Conservation (phyloP, 2,329 filamentous ascomycete species). For the Xylariaceae sp. region DNA sequence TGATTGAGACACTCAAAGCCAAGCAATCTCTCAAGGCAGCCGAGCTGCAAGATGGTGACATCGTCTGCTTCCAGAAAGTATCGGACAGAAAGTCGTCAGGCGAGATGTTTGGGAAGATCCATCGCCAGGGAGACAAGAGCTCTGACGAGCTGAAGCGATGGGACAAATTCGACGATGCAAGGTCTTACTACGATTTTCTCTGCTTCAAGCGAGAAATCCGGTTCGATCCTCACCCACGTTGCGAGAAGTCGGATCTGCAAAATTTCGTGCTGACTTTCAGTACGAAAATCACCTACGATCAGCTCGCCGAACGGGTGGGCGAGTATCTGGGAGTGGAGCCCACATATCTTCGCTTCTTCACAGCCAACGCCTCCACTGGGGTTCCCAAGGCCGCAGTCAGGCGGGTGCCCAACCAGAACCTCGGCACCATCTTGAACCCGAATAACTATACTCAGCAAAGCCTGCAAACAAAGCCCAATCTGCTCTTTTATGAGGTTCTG, state of each 20-base stretch:
- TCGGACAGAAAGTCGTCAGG: conserved; percentile 38
- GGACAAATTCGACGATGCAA: conserved; percentile 61
- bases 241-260: conserved; percentile 50
- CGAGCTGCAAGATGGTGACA: conserved; percentile 94
- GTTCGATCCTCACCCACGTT: conserved; percentile 63
- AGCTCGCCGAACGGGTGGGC: conserved; percentile 75
- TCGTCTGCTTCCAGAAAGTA: conserved; percentile 82
- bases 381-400: conserved; percentile 75
- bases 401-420: conserved; percentile 59
- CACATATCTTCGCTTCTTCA: conserved; percentile 87
- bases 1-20: conserved; percentile 91
- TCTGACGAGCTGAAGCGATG: conserved; percentile 32
- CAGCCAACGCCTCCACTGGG: conserved; percentile 67
- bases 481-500: conserved; percentile 84
- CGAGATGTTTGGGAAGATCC: conserved; percentile 30
- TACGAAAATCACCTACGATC: conserved; percentile 84
- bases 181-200: conserved; percentile 88
- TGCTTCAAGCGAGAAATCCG: conserved; percentile 73
- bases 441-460: conserved; percentile 65
- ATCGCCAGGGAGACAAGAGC: conserved; percentile 31
- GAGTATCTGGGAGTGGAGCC: conserved; percentile 68
- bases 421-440: conserved; percentile 71
- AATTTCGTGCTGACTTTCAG: conserved; percentile 73
- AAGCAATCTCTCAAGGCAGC: conserved; percentile 85
- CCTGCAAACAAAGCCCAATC: conserved; percentile 63